These are phyloP conservation scores for Cyclaneusma minus DNA, from an alignment of 2,329 filamentous ascomycete species.

Conservation along the genomic window DNA sequence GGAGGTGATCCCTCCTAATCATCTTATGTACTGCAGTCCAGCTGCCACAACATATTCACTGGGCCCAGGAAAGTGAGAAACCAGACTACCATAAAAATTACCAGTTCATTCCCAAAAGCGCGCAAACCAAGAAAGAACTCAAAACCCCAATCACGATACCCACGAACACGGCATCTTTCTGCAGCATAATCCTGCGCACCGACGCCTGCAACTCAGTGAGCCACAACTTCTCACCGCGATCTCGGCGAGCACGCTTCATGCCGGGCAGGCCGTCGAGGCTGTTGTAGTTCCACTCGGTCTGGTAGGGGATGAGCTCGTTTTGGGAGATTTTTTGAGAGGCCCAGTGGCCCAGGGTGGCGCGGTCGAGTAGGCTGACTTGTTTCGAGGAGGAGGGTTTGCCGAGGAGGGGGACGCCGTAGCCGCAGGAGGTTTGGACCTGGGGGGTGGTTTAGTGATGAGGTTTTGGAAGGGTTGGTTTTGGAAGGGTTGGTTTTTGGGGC, in stretches of 20 bases:
- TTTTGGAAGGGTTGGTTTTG: too few species aligned
- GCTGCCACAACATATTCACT: too few species aligned
- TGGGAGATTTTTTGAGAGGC: constrained; percentile 30
- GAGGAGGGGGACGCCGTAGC: constrained; percentile 45
- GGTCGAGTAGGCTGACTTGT: constrained; percentile 19
- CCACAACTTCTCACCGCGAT: constrained; percentile 30
- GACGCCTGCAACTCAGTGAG: constrained; percentile 20
- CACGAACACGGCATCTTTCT: constrained; percentile 5
- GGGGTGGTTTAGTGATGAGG: not conserved
- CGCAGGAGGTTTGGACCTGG: constrained; percentile 47
- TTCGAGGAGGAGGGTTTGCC: constrained; percentile 4
- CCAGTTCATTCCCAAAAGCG: too few species aligned
- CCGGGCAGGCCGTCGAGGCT: constrained; percentile 46
- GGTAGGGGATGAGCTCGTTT: constrained; percentile 37
- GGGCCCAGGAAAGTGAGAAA: too few species aligned
- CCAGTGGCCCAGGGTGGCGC: constrained; percentile 39
- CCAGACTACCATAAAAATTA: too few species aligned
- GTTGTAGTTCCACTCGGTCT: constrained; percentile 33
- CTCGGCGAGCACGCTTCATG: constrained; percentile 33
- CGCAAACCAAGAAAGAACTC: too few species aligned
- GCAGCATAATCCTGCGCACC: constrained; percentile 5
- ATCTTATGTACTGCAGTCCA: too few species aligned
- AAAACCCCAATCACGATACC: constrained; percentile 7
- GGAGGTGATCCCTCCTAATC: too few species aligned
- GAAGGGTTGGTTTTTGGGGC: too few species aligned